Conservation (phyloP, 1,284 basidiomycete genomes). For the Hemileia vastatrix region DNA sequence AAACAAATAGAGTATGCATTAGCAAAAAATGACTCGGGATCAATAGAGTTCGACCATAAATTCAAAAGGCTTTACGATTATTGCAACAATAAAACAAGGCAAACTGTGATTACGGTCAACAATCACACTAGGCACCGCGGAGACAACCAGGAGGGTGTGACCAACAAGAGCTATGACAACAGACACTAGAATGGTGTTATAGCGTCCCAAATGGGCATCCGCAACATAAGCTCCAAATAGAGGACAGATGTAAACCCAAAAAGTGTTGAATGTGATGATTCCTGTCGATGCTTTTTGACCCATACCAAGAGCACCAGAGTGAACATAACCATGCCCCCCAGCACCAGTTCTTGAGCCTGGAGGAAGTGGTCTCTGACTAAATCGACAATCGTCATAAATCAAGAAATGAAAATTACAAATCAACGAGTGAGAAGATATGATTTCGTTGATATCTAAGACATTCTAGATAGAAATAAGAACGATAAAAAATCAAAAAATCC, state of each 20-base stretch:
- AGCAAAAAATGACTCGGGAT: neutral
- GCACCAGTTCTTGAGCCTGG: constrained; percentile 24
- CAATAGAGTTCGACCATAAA: neutral
- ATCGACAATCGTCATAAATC: neutral
- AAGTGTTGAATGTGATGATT: constrained; percentile 36
- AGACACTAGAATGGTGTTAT: constrained; percentile 47
- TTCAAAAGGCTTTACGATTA: constrained; percentile 58
- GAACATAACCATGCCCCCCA: constrained; percentile 22
- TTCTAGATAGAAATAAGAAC: neutral
- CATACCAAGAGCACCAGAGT: constrained; percentile 37
- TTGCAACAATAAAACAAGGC: constrained; percentile 57
- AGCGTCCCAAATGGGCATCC: constrained; percentile 48
- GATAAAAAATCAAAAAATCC: neutral
- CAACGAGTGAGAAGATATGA: neutral
- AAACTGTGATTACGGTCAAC: constrained; percentile 53
- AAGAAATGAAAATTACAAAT: neutral
- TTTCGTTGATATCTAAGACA: neutral
- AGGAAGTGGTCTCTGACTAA: constrained; percentile 36
- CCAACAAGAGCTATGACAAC: constrained; percentile 46
- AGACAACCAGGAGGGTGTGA: constrained; percentile 64
- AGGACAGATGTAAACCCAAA: constrained; percentile 37
- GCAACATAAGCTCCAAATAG: constrained; percentile 45
- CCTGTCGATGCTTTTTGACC: constrained; percentile 32
- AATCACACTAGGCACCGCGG: constrained; percentile 62
- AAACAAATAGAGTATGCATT: neutral